Base-by-base conservation (phyloP, 2,329 filamentous ascomycete genomes). In the Aspergillus spinulosporus region DNA sequence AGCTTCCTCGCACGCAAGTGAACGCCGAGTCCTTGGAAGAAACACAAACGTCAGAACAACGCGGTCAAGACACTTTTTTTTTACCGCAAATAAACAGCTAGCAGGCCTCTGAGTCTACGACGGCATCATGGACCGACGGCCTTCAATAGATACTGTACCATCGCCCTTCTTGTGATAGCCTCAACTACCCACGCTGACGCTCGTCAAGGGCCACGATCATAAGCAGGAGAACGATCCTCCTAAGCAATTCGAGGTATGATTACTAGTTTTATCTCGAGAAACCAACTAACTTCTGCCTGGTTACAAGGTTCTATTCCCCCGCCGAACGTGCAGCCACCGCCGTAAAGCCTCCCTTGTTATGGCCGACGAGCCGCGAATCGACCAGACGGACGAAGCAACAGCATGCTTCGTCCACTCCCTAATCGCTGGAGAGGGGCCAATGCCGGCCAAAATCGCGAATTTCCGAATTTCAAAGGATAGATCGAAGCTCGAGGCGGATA, bases 341-440 rank as follows among this genome's bases (percentile, higher is more conserved):
- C 82, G 84, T 63, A 84, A 84, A 72, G 84, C 84, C 15, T 87
- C 84, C 3, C 74, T 87, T 15, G 81, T 81, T 34, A 72, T 73
- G 49, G 68, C 72, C 47, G 74, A 78, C 32, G 70, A 76, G 57
- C 67, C 74, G 15, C 68, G 74, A 11, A 58, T 73, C 60, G 73
- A 73, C 54, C 60, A 66, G 12, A 53, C 66, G 12, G 67, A 72
- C 53, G 67, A 64, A 44, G 70, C 70, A 32, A 86, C 84, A 2
- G 78, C 82, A 56, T 87, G 85, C 65, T 84, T 86, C 59, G 83
- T 87, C 2, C 85, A 88, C 63, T 78, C 80, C 0, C 70, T 87
- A 2, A 80, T 87, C 26, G 79, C 68, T 1, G 64, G 68, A 6
- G 68, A 73, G 57, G 55, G 55, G 2, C 45, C 49, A 3, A 34